phyloP scores from a whole-genome alignment of 2,329 filamentous ascomycete genomes.

The Rhynchosporium graminicola region DNA sequence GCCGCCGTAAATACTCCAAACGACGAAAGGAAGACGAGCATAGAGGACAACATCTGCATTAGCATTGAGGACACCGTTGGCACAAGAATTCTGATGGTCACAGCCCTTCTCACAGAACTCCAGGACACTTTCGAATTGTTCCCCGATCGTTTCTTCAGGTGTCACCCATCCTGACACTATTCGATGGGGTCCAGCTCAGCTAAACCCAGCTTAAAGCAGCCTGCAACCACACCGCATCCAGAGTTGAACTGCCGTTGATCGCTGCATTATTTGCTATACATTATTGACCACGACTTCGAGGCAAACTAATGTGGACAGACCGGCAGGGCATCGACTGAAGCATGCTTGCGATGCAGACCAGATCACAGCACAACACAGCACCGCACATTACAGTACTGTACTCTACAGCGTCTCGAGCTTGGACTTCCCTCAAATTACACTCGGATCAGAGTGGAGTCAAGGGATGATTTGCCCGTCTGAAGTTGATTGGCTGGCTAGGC shows the following conservation, averaged over 20 bases:
- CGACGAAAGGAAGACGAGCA: constrained; percentile 21
- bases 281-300: constrained; percentile 11
- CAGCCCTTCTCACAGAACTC: constrained; percentile 15
- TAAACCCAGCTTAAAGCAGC: constrained; percentile 30
- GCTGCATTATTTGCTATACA: constrained; percentile 23
- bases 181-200: constrained; percentile 12
- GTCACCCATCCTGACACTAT: constrained; percentile 8
- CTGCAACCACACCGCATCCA: constrained; percentile 27
- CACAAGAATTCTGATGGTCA: constrained; percentile 15
- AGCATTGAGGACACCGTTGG: constrained; percentile 15
- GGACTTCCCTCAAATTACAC: constrained; percentile 11
- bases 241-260: constrained; percentile 3
- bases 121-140: constrained; percentile 11
- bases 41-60: constrained; percentile 16
- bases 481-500: constrained; percentile 18
- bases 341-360: background rate
- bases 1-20: constrained; percentile 29
- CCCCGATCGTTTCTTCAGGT: constrained; percentile 16
- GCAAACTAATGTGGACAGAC: constrained; percentile 16
- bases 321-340: background rate
- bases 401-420: background rate
- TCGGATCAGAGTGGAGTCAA: constrained; percentile 18
- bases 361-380: background rate
- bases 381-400: background rate
- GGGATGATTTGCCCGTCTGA: constrained; percentile 7